phyloP scores from a whole-genome alignment of 163 green algal genomes.

The Scenedesmus sp. region DNA sequence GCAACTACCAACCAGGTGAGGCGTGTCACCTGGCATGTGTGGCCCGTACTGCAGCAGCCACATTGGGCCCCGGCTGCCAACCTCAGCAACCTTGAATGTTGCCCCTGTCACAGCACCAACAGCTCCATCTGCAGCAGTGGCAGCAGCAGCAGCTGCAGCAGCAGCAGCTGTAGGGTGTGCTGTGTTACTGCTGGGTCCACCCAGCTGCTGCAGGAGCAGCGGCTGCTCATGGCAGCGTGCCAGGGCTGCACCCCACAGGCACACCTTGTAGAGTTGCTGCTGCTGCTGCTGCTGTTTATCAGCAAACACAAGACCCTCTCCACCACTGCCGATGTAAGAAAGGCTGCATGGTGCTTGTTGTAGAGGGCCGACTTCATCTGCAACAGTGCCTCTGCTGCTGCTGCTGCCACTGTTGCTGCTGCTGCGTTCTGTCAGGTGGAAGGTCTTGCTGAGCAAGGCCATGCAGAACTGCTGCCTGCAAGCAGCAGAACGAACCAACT shows the following conservation, averaged over 20 bases:
- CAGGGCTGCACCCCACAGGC: background rate
- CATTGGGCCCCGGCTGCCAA: background rate
- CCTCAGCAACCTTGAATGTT: background rate
- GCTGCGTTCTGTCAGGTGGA: background rate
- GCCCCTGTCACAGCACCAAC: background rate
- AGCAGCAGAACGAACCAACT: background rate
- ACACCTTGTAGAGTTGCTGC: conserved; percentile 17
- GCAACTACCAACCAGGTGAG: background rate
- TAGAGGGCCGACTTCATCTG: background rate
- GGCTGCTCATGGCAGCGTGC: background rate
- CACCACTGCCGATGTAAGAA: background rate
- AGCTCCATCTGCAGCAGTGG: background rate
- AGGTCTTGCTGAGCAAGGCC: background rate
- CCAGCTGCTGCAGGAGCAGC: conserved; percentile 12
- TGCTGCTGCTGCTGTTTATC: background rate
- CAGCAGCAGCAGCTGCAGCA: background rate
- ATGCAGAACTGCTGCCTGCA: background rate
- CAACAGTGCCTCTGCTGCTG: background rate
- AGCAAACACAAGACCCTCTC: conserved; percentile 35
- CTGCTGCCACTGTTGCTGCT: background rate
- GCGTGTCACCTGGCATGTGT: background rate
- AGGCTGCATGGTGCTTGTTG: background rate
- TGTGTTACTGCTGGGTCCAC: background rate
- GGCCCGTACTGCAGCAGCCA: conserved; percentile 41
- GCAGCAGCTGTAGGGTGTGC: background rate